Conservation (phyloP, 2,329 filamentous ascomycete genomes). For the Aspergillus floridensis region DNA sequence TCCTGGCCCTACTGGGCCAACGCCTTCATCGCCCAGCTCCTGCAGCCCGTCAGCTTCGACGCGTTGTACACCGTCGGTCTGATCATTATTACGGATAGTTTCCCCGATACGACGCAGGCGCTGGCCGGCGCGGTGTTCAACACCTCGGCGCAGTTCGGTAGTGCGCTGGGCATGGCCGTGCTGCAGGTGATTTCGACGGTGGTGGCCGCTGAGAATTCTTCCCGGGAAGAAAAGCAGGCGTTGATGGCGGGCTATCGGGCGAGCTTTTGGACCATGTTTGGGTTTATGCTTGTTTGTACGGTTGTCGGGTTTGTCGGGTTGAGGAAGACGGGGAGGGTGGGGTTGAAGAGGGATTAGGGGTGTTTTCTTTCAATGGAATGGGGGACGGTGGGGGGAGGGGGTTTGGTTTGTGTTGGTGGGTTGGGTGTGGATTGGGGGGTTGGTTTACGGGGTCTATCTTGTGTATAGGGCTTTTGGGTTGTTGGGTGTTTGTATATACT, state of each 20-base stretch:
- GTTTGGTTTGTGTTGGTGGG: too few species aligned
- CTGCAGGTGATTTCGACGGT: constrained; percentile 47
- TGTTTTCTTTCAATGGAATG: not conserved
- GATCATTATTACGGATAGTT: constrained; percentile 17
- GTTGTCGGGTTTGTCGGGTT: constrained; percentile 45
- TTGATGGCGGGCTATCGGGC: constrained; percentile 54
- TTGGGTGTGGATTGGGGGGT: too few species aligned
- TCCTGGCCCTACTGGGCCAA: constrained; percentile 53
- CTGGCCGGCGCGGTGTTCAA: constrained; percentile 63
- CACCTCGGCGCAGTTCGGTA: constrained; percentile 57
- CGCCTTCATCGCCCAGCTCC: constrained; percentile 40
- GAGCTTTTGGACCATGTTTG: constrained; percentile 55
- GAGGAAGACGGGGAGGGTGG: constrained; percentile 49
- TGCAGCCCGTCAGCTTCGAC: constrained; percentile 25
- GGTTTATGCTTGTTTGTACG: constrained; percentile 41
- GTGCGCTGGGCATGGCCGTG: constrained; percentile 52
- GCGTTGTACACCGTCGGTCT: constrained; percentile 18
- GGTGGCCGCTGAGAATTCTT: constrained; percentile 23
- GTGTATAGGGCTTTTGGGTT: too few species aligned
- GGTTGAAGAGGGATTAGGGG: constrained; percentile 42
- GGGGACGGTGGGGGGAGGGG: too few species aligned
- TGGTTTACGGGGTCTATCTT: not conserved
- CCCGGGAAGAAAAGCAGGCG: constrained; percentile 23
- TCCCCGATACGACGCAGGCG: constrained; percentile 48
- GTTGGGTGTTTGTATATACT: too few species aligned